Evolutionary conservation across 1,139 yeast genomes (phyloP), one percentile per base, ranked within the genome.

Genomic region (Meyerozyma athensensis): DNA sequence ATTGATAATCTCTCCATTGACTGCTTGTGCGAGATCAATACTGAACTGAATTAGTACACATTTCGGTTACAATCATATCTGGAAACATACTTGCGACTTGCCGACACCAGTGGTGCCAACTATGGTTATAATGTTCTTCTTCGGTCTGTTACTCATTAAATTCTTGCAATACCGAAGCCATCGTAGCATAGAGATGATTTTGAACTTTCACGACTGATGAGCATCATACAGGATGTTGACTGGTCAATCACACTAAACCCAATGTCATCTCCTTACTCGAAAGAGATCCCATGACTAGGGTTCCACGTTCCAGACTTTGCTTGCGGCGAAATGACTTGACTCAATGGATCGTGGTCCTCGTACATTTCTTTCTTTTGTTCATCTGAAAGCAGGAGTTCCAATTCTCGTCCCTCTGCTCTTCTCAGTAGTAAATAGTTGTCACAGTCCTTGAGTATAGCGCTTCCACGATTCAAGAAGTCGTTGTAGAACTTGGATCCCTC

Each of bases 51-150:
- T 16, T 10, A 12, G 33, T 39, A 33, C 13, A 5, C 19, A 13
- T 24, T n/a, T 13, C 26, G 18, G 10, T 7, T 17, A 19, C 4
- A 18, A 22, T 9, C 4, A 14, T 18, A 24, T n/a, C 12, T 6
- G 10, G 7, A 13, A 24, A 50, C 78, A 56, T 52, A 79, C 73
- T 51, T 89, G 86, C 1, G 97, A 90, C 55, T 92, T 92, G 0
- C 98, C 98, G n/a, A 89, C 97, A 1, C 98, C 98, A 0, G 98
- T 92, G 26, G 97, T 90, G 0, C 98, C 98, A 6, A 86, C 86
- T n/a, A 86, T 78, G 20, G 86, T 79, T 21, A 86, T 72, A 8
- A 86, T 56, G 40, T 59, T 61, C 47, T 61, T 61, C 46, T 61
- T 61, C 7, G 64, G 60, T 35, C 46, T 42, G 7, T 63, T 54